Base-by-base conservation (phyloP, 2,329 filamentous ascomycete species). In the Ophiocordyceps sinensis region DNA sequence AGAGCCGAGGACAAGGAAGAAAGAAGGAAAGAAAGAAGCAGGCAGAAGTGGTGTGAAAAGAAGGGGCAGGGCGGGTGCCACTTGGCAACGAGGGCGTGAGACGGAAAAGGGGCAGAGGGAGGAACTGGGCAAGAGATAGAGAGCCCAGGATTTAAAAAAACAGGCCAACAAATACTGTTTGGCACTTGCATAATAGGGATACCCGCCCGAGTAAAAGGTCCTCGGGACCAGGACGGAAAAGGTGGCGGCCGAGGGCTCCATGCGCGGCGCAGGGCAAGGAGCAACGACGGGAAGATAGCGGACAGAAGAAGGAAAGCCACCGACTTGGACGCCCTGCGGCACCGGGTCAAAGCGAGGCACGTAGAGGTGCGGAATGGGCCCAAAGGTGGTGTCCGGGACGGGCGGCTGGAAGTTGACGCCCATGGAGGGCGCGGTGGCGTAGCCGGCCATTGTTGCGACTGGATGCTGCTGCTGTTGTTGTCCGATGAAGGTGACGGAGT, bases 391-490 rank as follows among this genome's bases (percentile, higher is more conserved):
- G 48, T 75, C 71, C 4, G 73, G 71, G 14, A 75, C 71, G 26
- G 70, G 73, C 1, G 75, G 75, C 51, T 77, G 70, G 50, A 71
- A 77, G 53, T 73, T 67, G 39, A 70, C 53, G 41, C 68, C 68
- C 38, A 51, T 52, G 28, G 59, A 55, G 35, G 63, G 60, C 47
- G 62, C 53, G n/a, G 58, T 65, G 45, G 59, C 58, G 48, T 71
- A 70, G 43, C 61, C 59, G 41, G 57, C 60, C 61, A 62, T 63
- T 46, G 49, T 45, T 43, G 47, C 47, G 19, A 53, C 43, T 29
- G 45, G 40, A 35, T 44, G 42, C 39, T 43, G 43, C 31, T 42
- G 42, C 39, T 42, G 43, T 29, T 42, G 48, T 21, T 50, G 35
- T 30, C 50, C 49, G 44, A 57, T 53, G 39, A 53, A 58, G 42